Percentiles rank a stretch among this genome's conserved stretches.
These are phyloP conservation scores for Yamadazyma tumulicola DNA, from an alignment of 805 yeast genomes.

Conservation along the genomic window DNA sequence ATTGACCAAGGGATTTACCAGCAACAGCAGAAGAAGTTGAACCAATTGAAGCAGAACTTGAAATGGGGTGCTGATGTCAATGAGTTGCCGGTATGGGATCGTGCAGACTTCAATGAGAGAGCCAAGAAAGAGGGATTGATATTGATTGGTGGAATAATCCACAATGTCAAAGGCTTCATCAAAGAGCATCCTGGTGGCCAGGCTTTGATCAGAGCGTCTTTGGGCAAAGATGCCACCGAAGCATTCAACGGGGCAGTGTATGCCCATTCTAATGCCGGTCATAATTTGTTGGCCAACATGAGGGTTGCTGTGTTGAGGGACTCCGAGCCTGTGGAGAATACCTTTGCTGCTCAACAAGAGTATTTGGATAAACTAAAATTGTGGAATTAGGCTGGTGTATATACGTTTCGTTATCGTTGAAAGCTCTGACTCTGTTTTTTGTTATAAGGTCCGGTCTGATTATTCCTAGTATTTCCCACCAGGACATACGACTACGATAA, in stretches of 20 bases:
- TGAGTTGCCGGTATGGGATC: constrained; percentile 72
- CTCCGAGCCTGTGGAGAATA: constrained; percentile 53
- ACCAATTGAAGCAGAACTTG: constrained; percentile 55
- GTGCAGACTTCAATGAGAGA: constrained; percentile 51
- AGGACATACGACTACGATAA: too few relatives aligned
- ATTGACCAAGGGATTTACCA: constrained; percentile 79
- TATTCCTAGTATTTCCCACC: too few relatives aligned
- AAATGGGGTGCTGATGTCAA: constrained; percentile 74
- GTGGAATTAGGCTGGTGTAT: constrained; percentile 1
- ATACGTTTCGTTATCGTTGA: not conserved
- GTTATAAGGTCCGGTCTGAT: too few relatives aligned
- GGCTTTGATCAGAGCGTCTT: constrained; percentile 63
- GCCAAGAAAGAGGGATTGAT: constrained; percentile 58
- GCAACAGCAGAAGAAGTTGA: constrained; percentile 79
- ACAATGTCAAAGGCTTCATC: constrained; percentile 65
- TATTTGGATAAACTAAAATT: constrained; percentile 32
- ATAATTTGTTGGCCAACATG: constrained; percentile 75
- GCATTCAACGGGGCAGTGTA: constrained; percentile 87
- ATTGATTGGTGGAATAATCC: constrained; percentile 75
- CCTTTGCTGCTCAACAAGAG: constrained; percentile 50
- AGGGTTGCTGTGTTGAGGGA: constrained; percentile 78
- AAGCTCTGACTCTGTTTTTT: too few relatives aligned
- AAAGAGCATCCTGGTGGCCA: constrained; percentile 85
- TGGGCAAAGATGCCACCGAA: constrained; percentile 78
- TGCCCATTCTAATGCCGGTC: constrained; percentile 83